Evolutionary conservation across 2,329 filamentous ascomycete species (phyloP), one percentile per base, ranked within the genome.

Genomic region (Alternaria gaisen): DNA sequence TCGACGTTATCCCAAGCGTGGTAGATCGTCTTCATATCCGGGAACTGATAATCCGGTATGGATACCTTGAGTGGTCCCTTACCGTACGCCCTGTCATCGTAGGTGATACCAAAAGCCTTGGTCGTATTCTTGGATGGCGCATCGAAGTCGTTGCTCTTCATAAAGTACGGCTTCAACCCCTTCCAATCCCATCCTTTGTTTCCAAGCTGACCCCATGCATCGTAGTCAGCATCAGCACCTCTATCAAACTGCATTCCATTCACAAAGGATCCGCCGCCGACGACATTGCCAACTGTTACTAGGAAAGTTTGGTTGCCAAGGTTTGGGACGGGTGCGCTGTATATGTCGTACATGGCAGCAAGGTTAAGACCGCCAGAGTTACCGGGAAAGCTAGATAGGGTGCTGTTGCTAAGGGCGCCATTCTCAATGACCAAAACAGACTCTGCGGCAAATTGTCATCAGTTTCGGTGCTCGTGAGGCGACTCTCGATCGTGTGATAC

Each of bases 231-330:
- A 28, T 69, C 60, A 12, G 67, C 63, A 10, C 68, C 77, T 14
- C 78, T 66, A 40, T 75, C 71, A 32, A 73, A 77, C 14, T 67
- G 60, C 73, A 80, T 75, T 12, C 75, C 73, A 61, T 79, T 79
- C 40, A 78, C 67, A 1, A 67, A 68, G 1, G 66, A 69, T 22
- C 76, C 71, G 5, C 77, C 77, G 12, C 77, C 77, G 1, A 79
- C 73, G 2, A 72, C 72, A 40, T 61, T 64, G 5, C 66, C 67
- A 12, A 70, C 58, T 3, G 54, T 43, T n/a, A 62, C 67, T 11
- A 34, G 24, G 48, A 60, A 68, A 0, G 64, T 64, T 40, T 52
- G 50, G 52, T 74, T 70, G 28, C 64, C 65, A 32, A 78, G 65
- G 12, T 48, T 53, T 5, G 53, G 46, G 22, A 66, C 61, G 7